Conservation (phyloP, 306 rosid genomes). For the Nissolia schottii region DNA sequence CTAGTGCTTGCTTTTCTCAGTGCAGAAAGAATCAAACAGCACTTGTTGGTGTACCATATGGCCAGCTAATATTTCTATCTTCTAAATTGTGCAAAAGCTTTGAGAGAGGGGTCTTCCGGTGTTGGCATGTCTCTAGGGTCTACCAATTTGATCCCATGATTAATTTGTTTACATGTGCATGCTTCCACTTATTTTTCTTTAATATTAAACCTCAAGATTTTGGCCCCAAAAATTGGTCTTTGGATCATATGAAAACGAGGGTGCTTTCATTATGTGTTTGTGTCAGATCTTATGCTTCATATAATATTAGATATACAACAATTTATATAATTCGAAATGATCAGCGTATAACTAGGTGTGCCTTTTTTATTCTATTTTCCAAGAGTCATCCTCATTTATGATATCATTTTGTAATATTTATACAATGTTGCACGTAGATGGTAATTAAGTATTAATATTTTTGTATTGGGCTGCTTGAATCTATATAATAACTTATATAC, state of each 20-base stretch:
- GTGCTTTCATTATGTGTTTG: background rate
- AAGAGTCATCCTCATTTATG: too few species aligned
- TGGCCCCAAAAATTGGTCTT: background rate
- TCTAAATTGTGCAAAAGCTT: background rate
- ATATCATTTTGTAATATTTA: too few species aligned
- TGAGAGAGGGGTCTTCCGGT: constrained; percentile 5
- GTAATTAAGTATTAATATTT: too few species aligned
- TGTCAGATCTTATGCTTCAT: too few species aligned
- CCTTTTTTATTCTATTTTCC: too few species aligned
- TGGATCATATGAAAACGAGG: background rate
- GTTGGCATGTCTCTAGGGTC: constrained; percentile 42
- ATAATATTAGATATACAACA: too few species aligned
- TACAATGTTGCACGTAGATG: too few species aligned
- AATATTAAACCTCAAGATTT: background rate
- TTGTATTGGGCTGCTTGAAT: too few species aligned
- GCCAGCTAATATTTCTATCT: constrained; percentile 28
- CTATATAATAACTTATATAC: too few species aligned
- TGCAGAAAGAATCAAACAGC: constrained; percentile 26
- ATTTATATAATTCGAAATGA: too few species aligned
- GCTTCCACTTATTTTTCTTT: constrained; percentile 6
- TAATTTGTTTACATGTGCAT: constrained; percentile 6
- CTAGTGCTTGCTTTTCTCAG: constrained; percentile 41
- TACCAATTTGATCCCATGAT: background rate
- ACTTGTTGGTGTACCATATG: constrained; percentile 2
- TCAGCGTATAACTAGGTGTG: too few species aligned